Percentiles rank a stretch among this genome's conserved stretches.
Conservation (phyloP, 225 moss, liverwort and hornwort species). For the Polytrichum formosum region DNA sequence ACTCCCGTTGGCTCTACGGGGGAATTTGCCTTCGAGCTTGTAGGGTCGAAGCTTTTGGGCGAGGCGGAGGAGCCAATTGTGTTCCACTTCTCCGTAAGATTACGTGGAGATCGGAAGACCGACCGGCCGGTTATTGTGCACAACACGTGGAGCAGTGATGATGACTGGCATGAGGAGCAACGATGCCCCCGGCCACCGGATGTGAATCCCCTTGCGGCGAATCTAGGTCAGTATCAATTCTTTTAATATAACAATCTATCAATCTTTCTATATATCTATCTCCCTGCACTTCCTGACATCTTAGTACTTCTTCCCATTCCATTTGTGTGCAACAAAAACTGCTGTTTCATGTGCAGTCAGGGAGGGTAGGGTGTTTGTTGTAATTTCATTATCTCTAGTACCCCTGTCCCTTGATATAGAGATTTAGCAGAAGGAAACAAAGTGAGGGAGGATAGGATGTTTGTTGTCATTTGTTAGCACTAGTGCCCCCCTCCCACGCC, state of each 20-base stretch:
- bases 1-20: constrained; percentile 25
- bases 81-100: constrained; percentile 44
- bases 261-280: constrained; percentile 1
- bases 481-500: too few relatives aligned
- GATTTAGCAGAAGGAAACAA: too few relatives aligned
- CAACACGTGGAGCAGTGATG: constrained; percentile 51
- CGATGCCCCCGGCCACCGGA: constrained; percentile 52
- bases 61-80: constrained; percentile 54
- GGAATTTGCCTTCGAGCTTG: constrained; percentile 40
- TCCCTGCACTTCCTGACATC: background rate
- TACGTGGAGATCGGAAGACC: constrained; percentile 35
- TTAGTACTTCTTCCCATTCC: too few relatives aligned
- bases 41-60: constrained; percentile 37
- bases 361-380: too few relatives aligned
- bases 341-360: too few relatives aligned
- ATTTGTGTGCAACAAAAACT: too few relatives aligned
- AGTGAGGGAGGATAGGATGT: too few relatives aligned
- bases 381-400: too few relatives aligned
- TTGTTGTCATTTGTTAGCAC: too few relatives aligned
- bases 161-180: constrained; percentile 72
- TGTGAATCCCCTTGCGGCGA: constrained; percentile 13
- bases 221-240: constrained; percentile 35
- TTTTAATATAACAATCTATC: background rate
- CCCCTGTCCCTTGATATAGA: too few relatives aligned
- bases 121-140: constrained; percentile 37